Evolutionary conservation across 441 rosid species (phyloP).

Genomic region (Eutrema salsugineum): DNA sequence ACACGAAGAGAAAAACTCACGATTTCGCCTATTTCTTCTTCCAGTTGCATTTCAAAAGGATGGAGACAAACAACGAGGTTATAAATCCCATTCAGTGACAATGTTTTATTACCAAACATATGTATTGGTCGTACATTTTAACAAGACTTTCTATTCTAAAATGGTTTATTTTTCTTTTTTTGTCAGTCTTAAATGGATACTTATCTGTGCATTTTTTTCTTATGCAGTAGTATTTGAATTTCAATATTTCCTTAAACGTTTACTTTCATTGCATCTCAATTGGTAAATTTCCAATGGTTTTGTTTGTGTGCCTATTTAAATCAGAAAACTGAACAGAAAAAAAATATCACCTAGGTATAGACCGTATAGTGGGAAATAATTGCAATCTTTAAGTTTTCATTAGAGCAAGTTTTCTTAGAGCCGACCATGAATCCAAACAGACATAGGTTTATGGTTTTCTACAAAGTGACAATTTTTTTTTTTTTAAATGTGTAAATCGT

Average conservation of each 20-base stretch:
- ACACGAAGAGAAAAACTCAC: not conserved
- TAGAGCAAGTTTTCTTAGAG: no score
- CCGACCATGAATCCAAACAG: no score
- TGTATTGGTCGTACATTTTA: constrained; percentile 9
- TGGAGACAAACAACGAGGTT: not conserved
- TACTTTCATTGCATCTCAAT: not conserved
- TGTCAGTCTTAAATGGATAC: not conserved
- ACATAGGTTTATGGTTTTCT: no score
- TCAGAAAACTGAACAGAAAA: not conserved
- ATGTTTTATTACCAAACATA: constrained; percentile 15
- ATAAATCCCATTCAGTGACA: not conserved
- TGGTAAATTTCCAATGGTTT: not conserved
- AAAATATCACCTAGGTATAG: no score
- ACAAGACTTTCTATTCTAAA: not conserved
- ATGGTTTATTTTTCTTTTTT: not conserved
- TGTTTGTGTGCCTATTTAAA: not conserved
- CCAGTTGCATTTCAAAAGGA: constrained; percentile 1
- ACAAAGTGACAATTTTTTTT: no score
- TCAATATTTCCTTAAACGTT: not conserved
- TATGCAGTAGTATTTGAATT: not conserved
- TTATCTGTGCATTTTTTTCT: not conserved
- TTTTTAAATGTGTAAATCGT: no score
- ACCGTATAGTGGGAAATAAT: no score
- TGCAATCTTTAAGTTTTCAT: no score
- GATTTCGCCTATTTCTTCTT: not conserved